Evolutionary conservation across 768 basidiomycete species (phyloP).

Genomic region (Hygrocybe coccinea): DNA sequence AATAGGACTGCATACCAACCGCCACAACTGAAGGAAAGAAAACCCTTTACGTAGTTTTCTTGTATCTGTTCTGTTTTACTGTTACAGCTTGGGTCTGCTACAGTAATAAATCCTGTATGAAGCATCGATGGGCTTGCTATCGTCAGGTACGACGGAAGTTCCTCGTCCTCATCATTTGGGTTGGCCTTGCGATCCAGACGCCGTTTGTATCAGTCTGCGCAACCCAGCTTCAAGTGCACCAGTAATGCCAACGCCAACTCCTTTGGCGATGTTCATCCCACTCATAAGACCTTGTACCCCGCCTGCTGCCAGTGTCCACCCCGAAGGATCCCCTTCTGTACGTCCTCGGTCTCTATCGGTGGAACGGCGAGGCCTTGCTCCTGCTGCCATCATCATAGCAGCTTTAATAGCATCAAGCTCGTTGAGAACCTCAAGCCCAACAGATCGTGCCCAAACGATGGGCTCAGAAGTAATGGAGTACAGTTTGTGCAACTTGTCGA

Average conservation of each 20-base stretch:
- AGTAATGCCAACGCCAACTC: conserved; percentile 23
- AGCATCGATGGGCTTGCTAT: too few species aligned
- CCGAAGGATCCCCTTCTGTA: conserved; percentile 8
- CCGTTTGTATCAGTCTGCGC: conserved; percentile 23
- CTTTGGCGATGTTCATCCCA: conserved; percentile 29
- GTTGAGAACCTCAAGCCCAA: conserved; percentile 87
- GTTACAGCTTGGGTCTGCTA: too few species aligned
- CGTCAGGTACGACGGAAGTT: too few species aligned
- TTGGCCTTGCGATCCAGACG: background rate
- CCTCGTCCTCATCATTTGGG: too few species aligned
- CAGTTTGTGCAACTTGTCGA: conserved; percentile 88
- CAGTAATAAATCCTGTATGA: too few species aligned
- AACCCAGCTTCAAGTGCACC: conserved; percentile 28
- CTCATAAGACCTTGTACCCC: conserved; percentile 43
- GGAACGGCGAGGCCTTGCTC: conserved; percentile 25
- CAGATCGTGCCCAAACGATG: conserved; percentile 81
- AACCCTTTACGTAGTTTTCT: too few species aligned
- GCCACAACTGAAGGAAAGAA: too few species aligned
- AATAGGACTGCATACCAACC: too few species aligned
- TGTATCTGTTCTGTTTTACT: too few species aligned
- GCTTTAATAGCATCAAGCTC: conserved; percentile 81
- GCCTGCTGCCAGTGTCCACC: conserved; percentile 39
- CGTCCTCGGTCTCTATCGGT: background rate
- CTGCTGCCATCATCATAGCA: conserved; percentile 79
- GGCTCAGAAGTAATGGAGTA: conserved; percentile 65